Base-by-base conservation (phyloP, 129 eudicot genomes). In the Centaurea solstitialis region DNA sequence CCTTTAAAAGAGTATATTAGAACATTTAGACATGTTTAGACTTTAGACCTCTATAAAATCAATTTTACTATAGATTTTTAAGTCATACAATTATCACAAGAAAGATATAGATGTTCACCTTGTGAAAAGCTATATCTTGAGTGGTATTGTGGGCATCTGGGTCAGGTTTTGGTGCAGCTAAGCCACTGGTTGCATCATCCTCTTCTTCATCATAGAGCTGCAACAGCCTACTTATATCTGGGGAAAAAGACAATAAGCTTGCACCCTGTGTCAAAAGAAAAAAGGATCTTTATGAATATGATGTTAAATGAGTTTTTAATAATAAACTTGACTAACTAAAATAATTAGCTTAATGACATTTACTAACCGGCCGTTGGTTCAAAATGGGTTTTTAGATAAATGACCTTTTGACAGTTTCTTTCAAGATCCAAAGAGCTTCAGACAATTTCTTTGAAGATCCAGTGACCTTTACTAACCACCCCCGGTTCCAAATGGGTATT, bases 181-280 rank as follows among this genome's bases (percentile, higher is more conserved):
- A 87, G 37, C 84, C 87, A 78, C 97, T 92, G 41, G 87, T 89
- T 72, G 93, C 97, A 82, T 92, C 94, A 89, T 92, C 97, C 72
- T 92, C 97, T 79, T 92, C 97, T 74, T 89, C 97, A 62, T 83
- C 86, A 82, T 81, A 79, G 7, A 88, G 85, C 71, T 86, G 89
- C 88, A 92, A 59, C 80, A 91, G 71, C 86, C 91, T 83, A 74
- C 76, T 75, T 77, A 91, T 87, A 57, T 89, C 90, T 1, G 91
- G 80, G 15, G 92, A 84, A 80, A 84, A 82, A 21, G 83, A 81
- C 17, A 87, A 88, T 73, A 86, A 86, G 73, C 92, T 89, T 67
- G 84, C 93, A 81, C 88, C 87, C 88, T 89, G 82, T 75, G 78
- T 26, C 13, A 23, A n/a, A 57, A 84, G 2, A 6, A 73, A 26